Base-by-base conservation (phyloP, 1,284 basidiomycete genomes). In the Mycena citricolor region DNA sequence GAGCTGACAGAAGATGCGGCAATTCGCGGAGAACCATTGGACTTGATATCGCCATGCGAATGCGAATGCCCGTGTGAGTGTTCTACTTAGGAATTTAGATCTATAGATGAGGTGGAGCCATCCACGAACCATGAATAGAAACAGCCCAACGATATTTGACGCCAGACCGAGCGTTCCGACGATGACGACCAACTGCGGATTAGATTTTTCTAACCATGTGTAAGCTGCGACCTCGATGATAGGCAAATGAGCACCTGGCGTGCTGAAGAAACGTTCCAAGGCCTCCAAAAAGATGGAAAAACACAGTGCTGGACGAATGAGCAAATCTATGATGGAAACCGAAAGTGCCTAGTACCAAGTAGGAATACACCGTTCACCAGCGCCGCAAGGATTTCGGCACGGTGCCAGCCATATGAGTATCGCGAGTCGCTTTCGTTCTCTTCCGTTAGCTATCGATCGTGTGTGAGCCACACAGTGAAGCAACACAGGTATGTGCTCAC, bases 331-430 rank as follows among this genome's bases (percentile, higher is more conserved):
- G 7, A 22, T 16, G 32, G 13, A 26, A 23, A n/a, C 4, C 22
- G 1, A 25, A 30, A 8, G 13, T 4, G 13, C 21, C 11, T n/a
- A n/a, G n/a, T 24, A 49, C 47, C 48, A 7, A 73, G 64, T 3
- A 99, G 79, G 71, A 98, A 98, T 42, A 98, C 94, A 38, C 97
- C 95, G 60, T 99, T 99, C 60, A 98, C 73, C 34, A 99, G 76
- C 1, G 93, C 92, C 22, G 93, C 93, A 7, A 99, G 79, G 50
- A 99, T 97, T 63, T 99, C 97, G n/a, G 97, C 97, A 45, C 97
- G 79, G 67, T 99, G 95, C 94, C 94, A 98, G 16, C 93, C 93
- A 61, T 95, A 97, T 2, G 90, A 90, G 64, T 93, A 94, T 30
- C 82, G 80, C 28, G 75, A 74, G 55, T 81, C 74, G 14, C 65